A percentile compares a stretch with the other conserved stretches of the same genome.
Conservation (phyloP, 352 stramenopile species). For the Thalassiosira mediterranea region DNA sequence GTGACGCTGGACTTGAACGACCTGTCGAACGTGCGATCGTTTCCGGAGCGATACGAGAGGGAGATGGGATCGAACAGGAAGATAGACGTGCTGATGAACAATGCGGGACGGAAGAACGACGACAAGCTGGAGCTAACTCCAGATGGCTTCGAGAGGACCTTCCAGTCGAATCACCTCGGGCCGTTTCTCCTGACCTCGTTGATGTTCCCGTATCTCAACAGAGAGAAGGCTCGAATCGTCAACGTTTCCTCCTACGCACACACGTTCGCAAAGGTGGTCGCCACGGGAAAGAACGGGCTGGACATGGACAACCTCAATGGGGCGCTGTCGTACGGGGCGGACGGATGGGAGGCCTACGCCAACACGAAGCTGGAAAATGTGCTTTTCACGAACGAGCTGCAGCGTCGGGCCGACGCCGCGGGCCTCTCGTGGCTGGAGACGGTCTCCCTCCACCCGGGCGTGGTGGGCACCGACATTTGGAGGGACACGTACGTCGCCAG, state of each 20-base stretch:
- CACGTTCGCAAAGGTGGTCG: not conserved
- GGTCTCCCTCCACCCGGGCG: conserved; percentile 27
- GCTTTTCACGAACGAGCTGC: conserved; percentile 37
- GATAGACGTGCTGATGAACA: conserved; percentile 86
- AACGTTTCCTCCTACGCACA: conserved; percentile 33
- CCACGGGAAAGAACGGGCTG: conserved; percentile 2
- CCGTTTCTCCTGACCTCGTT: conserved; percentile 51
- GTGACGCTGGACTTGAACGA: conserved; percentile 50
- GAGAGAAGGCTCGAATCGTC: conserved; percentile 13
- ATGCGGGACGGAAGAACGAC: conserved; percentile 78
- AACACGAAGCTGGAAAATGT: conserved; percentile 37
- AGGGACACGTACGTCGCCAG: conserved; percentile 9
- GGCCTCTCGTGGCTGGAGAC: conserved; percentile 23
- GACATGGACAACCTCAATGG: conserved; percentile 37
- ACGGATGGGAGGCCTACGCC: conserved; percentile 18
- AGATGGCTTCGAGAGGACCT: conserved; percentile 59
- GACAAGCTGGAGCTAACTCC: conserved; percentile 24
- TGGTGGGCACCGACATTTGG: conserved; percentile 32
- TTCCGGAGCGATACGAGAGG: conserved; percentile 40
- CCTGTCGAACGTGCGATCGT: conserved; percentile 31
- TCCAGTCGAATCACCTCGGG: conserved; percentile 62
- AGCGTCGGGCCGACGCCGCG: conserved; percentile 13
- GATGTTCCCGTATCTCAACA: conserved; percentile 27
- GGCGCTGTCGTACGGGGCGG: conserved; percentile 6
- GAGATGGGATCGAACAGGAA: conserved; percentile 17